Evolutionary conservation across 192 early-diverging fungal species (phyloP), one percentile per base, ranked within the genome.

Genomic region (Entrophospora sp.): DNA sequence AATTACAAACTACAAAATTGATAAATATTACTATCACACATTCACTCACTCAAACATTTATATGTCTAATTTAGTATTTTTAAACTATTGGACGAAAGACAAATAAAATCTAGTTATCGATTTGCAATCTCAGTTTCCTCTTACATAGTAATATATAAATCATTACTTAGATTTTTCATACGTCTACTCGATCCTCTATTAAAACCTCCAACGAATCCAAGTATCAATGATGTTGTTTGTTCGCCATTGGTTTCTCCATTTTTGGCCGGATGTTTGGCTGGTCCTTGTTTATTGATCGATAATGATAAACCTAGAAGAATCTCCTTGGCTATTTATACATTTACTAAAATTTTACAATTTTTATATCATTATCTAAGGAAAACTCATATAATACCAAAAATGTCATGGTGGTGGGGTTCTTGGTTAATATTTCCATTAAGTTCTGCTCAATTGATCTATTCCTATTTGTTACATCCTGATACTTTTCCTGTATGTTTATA

Each of bases 381-480:
- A 28, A 57, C 13, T 34, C 27, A 32, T 8, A 12, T 57, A 35
- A 57, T 57, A 7, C 53, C 53, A 5, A 7, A 32, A 5, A 34
- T 32, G 24, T 28, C 53, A 20, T 16, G 34, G 34, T 57, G 53
- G 53, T 34, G 27, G 27, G 53, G 53, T 16, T 4, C 53, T 1
- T 57, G 53, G 53, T 14, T 57, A 14, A 20, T 57, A 16, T 57
- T 57, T 32, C 53, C 53, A 35, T 9, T 57, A 57, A 57, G 27
- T 57, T 57, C 53, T 34, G 53, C 53, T 1, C 53, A 57, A 28
- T 32, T 57, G 12, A 57, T 57, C 16, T 32, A 57, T 57, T 20
- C 53, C 0, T 32, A 57, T 32, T 32, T 57, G 5, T 14, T 34
- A 28, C 13, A 57, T 25, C 53, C 53, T 16, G 53, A 57, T 57